Evolutionary conservation across 148 eudicot genomes (phyloP).

Genomic region (Silene conica): DNA sequence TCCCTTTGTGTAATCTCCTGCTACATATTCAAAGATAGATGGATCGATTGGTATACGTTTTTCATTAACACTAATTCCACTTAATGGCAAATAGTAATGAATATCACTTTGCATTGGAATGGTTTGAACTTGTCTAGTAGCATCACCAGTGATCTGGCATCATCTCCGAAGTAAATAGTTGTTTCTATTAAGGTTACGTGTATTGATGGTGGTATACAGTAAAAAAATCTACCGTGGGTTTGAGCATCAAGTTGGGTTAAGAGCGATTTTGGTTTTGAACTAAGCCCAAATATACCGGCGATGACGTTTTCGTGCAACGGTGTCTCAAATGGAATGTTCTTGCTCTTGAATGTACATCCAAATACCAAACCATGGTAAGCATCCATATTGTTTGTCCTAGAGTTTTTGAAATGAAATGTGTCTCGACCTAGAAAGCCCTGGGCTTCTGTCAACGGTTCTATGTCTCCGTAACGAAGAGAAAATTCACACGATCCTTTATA

Average conservation of each 20-base stretch:
- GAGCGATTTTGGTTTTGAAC: conserved; percentile 8
- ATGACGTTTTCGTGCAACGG: not conserved
- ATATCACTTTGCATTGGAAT: not conserved
- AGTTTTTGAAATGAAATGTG: not conserved
- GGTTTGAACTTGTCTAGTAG: not conserved
- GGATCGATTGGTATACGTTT: not conserved
- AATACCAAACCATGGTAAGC: not conserved
- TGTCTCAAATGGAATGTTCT: not conserved
- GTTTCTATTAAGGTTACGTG: not conserved
- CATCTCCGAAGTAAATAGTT: conserved; percentile 8
- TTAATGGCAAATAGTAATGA: conserved; percentile 6
- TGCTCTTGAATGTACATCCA: conserved; percentile 5
- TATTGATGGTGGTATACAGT: conserved; percentile 8
- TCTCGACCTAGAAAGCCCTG: conserved; percentile 10
- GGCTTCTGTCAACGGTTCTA: no score
- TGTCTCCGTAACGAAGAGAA: not conserved
- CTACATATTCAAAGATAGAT: conserved; percentile 2
- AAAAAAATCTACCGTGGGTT: conserved; percentile 4
- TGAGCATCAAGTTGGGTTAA: conserved; percentile 13
- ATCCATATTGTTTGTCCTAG: not conserved
- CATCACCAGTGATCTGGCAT: conserved; percentile 9
- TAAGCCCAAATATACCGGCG: conserved; percentile 10
- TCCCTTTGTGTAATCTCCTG: not conserved
- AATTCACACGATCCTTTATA: conserved; percentile 7
- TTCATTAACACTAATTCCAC: not conserved